Percentiles rank a stretch among this genome's conserved stretches.
phyloP scores from a whole-genome alignment of 331 rosid species.

The Saraca asoca region DNA sequence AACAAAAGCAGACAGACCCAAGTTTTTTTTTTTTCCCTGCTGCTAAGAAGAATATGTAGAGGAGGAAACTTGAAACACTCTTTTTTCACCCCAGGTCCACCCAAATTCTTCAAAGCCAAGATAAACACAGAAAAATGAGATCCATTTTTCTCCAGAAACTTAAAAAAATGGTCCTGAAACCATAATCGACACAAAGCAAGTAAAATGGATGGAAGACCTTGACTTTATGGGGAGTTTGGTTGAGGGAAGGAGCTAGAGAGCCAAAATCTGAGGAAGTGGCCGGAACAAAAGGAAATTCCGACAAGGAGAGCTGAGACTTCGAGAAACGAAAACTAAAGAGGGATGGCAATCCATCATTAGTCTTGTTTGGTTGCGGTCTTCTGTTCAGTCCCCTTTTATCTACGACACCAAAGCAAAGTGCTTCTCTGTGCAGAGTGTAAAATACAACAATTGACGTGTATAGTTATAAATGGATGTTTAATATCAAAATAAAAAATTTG shows the following conservation, averaged over 20 bases:
- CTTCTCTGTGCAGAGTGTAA: too few species aligned
- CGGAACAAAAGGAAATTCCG: too few species aligned
- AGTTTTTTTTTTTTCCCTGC: not conserved
- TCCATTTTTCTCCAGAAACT: not conserved
- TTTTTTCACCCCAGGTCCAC: conserved; percentile 4
- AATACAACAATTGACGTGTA: too few species aligned
- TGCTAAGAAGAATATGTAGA: not conserved
- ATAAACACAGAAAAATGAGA: conserved; percentile 16
- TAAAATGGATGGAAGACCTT: conserved; percentile 43
- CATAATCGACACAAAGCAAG: not conserved
- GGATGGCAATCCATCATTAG: too few species aligned
- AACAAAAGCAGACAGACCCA: conserved; percentile 6
- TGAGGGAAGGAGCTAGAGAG: conserved; percentile 35
- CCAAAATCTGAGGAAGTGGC: conserved; percentile 14
- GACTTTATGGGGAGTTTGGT: conserved; percentile 24
- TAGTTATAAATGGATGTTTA: too few species aligned
- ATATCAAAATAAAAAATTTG: too few species aligned
- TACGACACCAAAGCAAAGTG: too few species aligned
- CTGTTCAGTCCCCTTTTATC: too few species aligned
- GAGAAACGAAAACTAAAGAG: too few species aligned
- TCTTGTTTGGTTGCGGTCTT: too few species aligned
- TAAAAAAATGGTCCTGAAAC: not conserved
- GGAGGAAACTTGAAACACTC: conserved; percentile 3
- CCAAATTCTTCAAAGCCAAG: conserved; percentile 21
- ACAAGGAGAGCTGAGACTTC: too few species aligned